A percentile compares a stretch with the other conserved stretches of the same genome.
phyloP scores from a whole-genome alignment of 1,284 basidiomycete species.

The Athelia psychrophila region DNA sequence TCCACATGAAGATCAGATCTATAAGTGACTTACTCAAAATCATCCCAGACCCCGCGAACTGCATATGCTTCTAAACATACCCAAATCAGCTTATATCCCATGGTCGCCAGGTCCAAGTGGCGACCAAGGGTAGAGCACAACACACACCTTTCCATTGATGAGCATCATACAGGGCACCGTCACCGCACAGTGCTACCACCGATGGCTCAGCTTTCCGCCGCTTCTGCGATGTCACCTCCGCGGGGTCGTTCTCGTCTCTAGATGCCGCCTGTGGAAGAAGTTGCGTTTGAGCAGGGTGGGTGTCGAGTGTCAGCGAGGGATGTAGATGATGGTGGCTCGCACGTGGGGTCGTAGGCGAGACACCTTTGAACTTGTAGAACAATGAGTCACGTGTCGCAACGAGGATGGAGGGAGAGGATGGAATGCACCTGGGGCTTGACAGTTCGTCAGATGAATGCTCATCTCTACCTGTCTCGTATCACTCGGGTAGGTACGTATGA shows the following conservation, averaged over 20 bases:
- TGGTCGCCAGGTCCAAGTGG: too few relatives aligned
- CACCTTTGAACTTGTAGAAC: slow-evolving; percentile 21
- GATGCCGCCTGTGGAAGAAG: slow-evolving; percentile 68
- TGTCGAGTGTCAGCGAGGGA: neutral
- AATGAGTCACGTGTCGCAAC: neutral
- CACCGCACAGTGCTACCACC: slow-evolving; percentile 56
- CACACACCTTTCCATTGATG: slow-evolving; percentile 49
- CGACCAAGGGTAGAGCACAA: neutral
- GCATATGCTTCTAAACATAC: slow-evolving; percentile 28
- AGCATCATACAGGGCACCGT: slow-evolving; percentile 62
- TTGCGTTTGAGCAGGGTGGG: slow-evolving; percentile 34
- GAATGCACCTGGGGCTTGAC: slow-evolving; percentile 47
- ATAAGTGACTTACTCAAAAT: slow-evolving; percentile 15
- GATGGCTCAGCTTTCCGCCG: slow-evolving; percentile 64
- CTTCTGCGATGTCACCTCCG: slow-evolving; percentile 51
- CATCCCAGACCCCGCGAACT: slow-evolving; percentile 37
- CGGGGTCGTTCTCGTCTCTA: slow-evolving; percentile 44
- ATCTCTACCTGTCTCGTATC: slow-evolving; percentile 61
- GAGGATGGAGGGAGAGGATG: neutral
- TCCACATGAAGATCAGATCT: too few relatives aligned
- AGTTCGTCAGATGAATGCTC: slow-evolving; percentile 58
- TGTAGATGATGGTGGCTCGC: slow-evolving; percentile 15
- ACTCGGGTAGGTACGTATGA: slow-evolving; percentile 53
- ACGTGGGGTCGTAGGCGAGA: slow-evolving; percentile 8
- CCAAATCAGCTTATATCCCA: neutral